Base-by-base conservation (phyloP, 2,329 filamentous ascomycete genomes). In the Colletotrichum liriopes region DNA sequence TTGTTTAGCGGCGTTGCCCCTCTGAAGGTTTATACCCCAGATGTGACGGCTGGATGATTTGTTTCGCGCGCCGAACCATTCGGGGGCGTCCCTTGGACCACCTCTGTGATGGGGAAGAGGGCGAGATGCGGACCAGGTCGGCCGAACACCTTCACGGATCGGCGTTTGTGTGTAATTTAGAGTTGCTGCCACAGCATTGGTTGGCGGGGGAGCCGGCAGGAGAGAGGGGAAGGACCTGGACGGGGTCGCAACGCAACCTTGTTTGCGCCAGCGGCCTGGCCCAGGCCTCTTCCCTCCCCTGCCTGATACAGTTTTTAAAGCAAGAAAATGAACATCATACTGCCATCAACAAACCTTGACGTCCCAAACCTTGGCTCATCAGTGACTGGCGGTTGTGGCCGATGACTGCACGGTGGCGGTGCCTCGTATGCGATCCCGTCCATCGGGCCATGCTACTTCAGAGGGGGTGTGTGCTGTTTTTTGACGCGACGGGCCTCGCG, bases 81-180 rank as follows among this genome's bases (percentile, higher is more conserved):
- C 35, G 12, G 52, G 54, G 23, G 52, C 29, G 41, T 16, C n/a
- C 5, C n/a, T 26, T 49, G 18, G 35, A 37, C 43, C 35, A 29
- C 41, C 23, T 4, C 14, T 39, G 9, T 9, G 47, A 26, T 52
- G 18, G 65, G 45, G 26, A 12, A 58, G 47, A 49, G 64, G 58
- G 32, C 35, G 43, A 43, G 41, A 26, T 49, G 32, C 39, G 61
- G 32, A 56, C 26, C n/a, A 52, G 52, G 51, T 68, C 69, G 65
- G 58, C 65, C 59, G 58, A 72, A 68, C 69, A 59, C 65, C 69
- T 69, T 59, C 51, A 72, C 59, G 69, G 58, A 64, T 52, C 41
- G 69, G 65, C 69, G 69, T 72, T 72, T 58, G 45, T 49, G 45
- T 71, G 51, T 72, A 59, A 37, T 72, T 72, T 72, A 68, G 65